These are phyloP conservation scores for Pythium angustatum DNA, from an alignment of 352 stramenopile genomes.

Conservation along the genomic window DNA sequence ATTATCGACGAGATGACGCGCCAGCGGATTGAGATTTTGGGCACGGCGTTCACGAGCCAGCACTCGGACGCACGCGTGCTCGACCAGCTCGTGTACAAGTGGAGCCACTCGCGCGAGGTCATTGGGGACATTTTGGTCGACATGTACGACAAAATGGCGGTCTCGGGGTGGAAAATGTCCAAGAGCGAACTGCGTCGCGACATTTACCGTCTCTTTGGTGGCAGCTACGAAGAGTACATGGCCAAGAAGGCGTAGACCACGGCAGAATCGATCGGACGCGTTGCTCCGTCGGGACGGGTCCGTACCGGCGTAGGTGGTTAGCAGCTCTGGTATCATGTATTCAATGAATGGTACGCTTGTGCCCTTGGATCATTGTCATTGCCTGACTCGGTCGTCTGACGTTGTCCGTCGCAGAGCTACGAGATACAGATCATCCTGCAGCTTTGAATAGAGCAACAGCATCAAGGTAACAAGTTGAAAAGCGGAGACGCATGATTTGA, in stretches of 20 bases:
- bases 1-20: slow-evolving; percentile 88
- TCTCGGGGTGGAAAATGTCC: slow-evolving; percentile 87
- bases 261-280: no score
- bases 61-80: slow-evolving; percentile 93
- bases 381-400: no score
- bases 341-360: no score
- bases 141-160: slow-evolving; percentile 87
- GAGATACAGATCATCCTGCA: no score
- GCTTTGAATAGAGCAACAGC: no score
- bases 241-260: slow-evolving; percentile 56
- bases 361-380: no score
- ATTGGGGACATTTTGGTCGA: slow-evolving; percentile 87
- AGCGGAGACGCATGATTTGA: no score
- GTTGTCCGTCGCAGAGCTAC: no score
- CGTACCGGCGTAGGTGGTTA: no score
- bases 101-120: slow-evolving; percentile 89
- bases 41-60: slow-evolving; percentile 93
- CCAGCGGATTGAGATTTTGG: slow-evolving; percentile 94
- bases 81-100: slow-evolving; percentile 96
- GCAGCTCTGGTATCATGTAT: no score
- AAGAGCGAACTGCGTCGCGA: slow-evolving; percentile 85
- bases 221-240: slow-evolving; percentile 94
- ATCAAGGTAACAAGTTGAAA: no score
- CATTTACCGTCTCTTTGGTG: slow-evolving; percentile 81
- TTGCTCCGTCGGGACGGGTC: no score